Percentiles rank a stretch among this genome's conserved stretches.
Conservation (phyloP, 176 grass and related monocot genomes). For the Aegilops longissima region DNA sequence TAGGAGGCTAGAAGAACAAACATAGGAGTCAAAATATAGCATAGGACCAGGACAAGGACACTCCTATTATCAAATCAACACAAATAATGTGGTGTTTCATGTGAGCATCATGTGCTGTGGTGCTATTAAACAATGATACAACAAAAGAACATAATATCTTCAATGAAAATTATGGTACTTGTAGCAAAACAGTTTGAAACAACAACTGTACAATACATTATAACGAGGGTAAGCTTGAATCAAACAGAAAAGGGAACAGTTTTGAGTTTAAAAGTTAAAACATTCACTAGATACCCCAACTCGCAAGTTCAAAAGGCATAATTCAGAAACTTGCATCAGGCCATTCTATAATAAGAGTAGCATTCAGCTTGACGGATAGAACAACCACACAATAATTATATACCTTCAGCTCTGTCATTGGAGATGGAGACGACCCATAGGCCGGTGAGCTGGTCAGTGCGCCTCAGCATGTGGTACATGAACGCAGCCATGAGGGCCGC, state of each 20-base stretch:
- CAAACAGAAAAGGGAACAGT: background rate
- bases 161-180: background rate
- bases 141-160: background rate
- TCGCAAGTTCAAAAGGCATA: background rate
- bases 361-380: background rate
- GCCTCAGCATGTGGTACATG: too few species aligned
- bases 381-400: background rate
- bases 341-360: background rate
- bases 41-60: background rate
- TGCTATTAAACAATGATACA: background rate
- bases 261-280: background rate
- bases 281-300: background rate
- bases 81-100: background rate
- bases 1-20: background rate
- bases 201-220: background rate
- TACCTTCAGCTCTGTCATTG: slow-evolving; percentile 75
- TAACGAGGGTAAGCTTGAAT: background rate
- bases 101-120: background rate
- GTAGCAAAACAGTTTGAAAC: background rate
- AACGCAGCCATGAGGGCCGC: too few species aligned
- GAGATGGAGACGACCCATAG: too few species aligned
- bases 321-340: background rate
- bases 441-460: too few species aligned
- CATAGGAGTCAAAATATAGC: background rate
- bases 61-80: background rate